Evolutionary conservation across 345 rosid genomes (phyloP).

Genomic region (Pistacia vera): DNA sequence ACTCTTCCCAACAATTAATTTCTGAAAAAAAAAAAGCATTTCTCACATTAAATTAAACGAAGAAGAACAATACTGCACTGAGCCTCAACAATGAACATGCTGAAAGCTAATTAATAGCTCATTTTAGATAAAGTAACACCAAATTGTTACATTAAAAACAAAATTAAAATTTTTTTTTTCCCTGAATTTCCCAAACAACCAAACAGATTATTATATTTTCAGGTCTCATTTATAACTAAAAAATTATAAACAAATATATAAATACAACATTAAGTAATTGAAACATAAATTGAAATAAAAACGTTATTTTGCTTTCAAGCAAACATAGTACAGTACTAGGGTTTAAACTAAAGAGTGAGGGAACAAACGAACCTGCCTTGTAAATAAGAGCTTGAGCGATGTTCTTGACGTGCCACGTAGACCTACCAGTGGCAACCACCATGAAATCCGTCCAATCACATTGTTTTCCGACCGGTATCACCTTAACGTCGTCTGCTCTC

Average conservation of each 20-base stretch:
- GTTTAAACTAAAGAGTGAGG: neutral
- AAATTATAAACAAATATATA: neutral
- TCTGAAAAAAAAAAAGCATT: neutral
- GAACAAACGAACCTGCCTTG: slow-evolving; percentile 35
- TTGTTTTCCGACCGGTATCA: slow-evolving; percentile 54
- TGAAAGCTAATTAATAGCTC: neutral
- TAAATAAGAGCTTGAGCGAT: slow-evolving; percentile 82
- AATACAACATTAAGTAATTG: neutral
- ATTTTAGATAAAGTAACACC: neutral
- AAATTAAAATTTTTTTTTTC: neutral
- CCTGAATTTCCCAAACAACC: neutral
- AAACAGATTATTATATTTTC: neutral
- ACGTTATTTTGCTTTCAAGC: neutral
- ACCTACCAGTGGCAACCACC: slow-evolving; percentile 89
- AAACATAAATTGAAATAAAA: neutral
- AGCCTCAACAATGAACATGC: neutral
- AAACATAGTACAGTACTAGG: neutral
- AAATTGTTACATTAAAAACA: neutral
- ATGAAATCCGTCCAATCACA: slow-evolving; percentile 75
- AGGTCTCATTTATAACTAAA: neutral
- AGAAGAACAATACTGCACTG: neutral
- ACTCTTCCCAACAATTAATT: neutral
- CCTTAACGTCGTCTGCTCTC: slow-evolving; percentile 76
- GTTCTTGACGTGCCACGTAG: slow-evolving; percentile 87
- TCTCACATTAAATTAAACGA: neutral